These are phyloP conservation scores for Quercus robur DNA, from an alignment of 306 rosid genomes.

Conservation along the genomic window DNA sequence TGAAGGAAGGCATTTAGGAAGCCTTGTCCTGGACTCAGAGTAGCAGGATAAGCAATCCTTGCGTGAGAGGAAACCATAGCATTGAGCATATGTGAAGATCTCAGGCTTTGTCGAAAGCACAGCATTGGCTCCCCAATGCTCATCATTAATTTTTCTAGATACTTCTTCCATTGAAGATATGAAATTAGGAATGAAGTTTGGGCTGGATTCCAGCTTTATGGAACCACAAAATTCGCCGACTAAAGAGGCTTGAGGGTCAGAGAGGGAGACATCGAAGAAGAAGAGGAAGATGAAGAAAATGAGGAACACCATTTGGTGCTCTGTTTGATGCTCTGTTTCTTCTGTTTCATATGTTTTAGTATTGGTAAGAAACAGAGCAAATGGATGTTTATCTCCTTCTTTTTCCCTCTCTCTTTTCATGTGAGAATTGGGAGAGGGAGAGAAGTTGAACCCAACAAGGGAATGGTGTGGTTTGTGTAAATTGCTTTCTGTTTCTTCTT, in stretches of 20 bases:
- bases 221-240: slow-evolving; percentile 32
- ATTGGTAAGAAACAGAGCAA: too few relatives aligned
- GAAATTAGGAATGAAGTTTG: slow-evolving; percentile 12
- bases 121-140: slow-evolving; percentile 23
- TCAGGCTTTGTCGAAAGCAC: neutral
- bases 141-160: slow-evolving; percentile 14
- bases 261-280: neutral
- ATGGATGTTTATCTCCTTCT: too few relatives aligned
- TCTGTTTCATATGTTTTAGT: neutral
- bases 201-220: neutral
- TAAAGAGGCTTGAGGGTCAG: neutral
- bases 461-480: neutral
- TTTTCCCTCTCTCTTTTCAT: neutral
- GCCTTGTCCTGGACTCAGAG: slow-evolving; percentile 12
- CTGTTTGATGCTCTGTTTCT: neutral
- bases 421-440: neutral
- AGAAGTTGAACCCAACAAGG: neutral
- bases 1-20: slow-evolving; percentile 38
- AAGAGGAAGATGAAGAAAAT: neutral
- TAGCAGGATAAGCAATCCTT: slow-evolving; percentile 36
- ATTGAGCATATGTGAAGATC: slow-evolving; percentile 40
- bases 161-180: slow-evolving; percentile 23
- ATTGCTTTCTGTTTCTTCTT: neutral
- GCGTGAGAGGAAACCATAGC: slow-evolving; percentile 29
- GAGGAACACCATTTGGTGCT: neutral